These are phyloP conservation scores for Monilinia laxa DNA, from an alignment of 2,329 filamentous ascomycete species.

Conservation along the genomic window DNA sequence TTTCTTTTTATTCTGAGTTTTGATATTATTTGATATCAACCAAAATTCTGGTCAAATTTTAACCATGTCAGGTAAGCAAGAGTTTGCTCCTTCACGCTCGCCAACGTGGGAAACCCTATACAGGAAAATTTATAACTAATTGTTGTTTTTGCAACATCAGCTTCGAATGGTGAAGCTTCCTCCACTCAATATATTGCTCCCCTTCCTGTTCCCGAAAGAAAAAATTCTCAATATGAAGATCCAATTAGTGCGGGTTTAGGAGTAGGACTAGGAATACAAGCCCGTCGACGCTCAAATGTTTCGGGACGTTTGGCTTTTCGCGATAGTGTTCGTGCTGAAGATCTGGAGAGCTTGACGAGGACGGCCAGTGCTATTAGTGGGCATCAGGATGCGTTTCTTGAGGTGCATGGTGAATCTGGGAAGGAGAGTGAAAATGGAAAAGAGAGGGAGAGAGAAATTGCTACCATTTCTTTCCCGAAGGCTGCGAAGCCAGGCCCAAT, in stretches of 20 bases:
- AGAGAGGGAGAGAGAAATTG: background rate
- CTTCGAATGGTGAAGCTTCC: background rate
- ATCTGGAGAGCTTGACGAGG: slow-evolving; percentile 15
- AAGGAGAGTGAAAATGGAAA: background rate
- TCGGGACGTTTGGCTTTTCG: slow-evolving; percentile 14
- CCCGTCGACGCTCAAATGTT: slow-evolving; percentile 20
- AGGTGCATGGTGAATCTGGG: background rate
- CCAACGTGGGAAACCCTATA: background rate
- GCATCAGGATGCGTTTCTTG: slow-evolving; percentile 14
- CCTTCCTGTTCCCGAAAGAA: slow-evolving; percentile 3
- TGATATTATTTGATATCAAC: background rate
- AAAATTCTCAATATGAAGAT: slow-evolving; percentile 6
- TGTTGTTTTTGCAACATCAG: background rate
- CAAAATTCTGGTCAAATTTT: background rate
- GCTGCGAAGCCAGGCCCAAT: slow-evolving; percentile 18
- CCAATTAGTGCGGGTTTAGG: background rate
- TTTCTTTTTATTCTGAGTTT: background rate
- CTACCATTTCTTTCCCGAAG: slow-evolving; percentile 20
- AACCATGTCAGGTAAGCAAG: slow-evolving; percentile 3
- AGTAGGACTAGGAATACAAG: background rate
- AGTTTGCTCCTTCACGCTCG: background rate
- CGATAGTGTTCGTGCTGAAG: slow-evolving; percentile 16
- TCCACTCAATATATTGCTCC: background rate
- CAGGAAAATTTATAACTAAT: background rate
- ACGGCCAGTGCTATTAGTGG: slow-evolving; percentile 15